Evolutionary conservation across 2,329 filamentous ascomycete species (phyloP), one percentile per base, ranked within the genome.

Genomic region (Zymoseptoria tritici): DNA sequence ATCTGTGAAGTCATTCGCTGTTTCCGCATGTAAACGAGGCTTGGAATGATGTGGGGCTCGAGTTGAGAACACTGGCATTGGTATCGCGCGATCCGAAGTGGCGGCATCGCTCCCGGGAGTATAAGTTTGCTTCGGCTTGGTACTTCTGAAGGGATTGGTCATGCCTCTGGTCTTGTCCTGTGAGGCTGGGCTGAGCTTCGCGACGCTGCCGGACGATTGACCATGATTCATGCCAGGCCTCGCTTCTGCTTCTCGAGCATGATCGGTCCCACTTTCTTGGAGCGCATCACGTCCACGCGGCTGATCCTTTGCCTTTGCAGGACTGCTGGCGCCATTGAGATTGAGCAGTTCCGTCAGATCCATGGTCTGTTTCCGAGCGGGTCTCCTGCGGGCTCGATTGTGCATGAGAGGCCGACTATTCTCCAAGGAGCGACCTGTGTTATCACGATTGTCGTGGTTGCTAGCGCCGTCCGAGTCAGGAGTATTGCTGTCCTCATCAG

Each of bases 351-450:
- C 68, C 9, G 61, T 65, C 57, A 70, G 52, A 56, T 70, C 65
- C 62, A 69, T 64, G 1, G 67, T 67, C 36, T 62, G 57, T 36
- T 63, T 60, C 22, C 60, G 57, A 20, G 62, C 63, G 21, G 61
- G 55, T 55, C 60, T 54, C 49, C 62, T 55, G 19, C 59, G 64
- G 36, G 26, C 11, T 57, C 55, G 56, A 31, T 55, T 60, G 55
- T 64, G 65, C 9, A 67, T 62, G 50, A 66, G 60, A 2, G 70
- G 68, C 54, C 70, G 54, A 54, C 70, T 71, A 29, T 50, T 58
- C 36, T 66, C 67, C 62, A 68, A 73, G 59, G 70, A 71, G 7
- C 68, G 52, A 13, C 70, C 70, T 1, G 67, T 72, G 24, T 71
- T 69, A 24, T 68, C 65, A 8, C 56, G 63, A 21, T 52, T 58